Evolutionary conservation across 2,329 filamentous ascomycete species (phyloP), one percentile per base, ranked within the genome.

Genomic region (Colletotrichum noveboracense): DNA sequence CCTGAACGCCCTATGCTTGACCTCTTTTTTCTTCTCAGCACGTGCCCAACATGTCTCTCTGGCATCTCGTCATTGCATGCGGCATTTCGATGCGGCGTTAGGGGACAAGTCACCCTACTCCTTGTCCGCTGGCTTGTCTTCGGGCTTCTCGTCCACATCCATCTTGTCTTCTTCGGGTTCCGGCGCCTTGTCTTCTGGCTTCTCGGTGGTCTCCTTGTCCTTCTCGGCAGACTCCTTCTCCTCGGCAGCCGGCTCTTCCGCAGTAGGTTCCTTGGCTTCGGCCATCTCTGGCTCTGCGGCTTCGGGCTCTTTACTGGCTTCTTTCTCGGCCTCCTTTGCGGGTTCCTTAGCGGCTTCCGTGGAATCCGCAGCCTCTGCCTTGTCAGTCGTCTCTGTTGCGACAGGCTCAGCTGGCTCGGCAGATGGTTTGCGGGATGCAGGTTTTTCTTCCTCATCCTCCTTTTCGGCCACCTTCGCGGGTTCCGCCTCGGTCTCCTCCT

Each of bases 401-500:
- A 78, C 78, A n/a, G 73, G 70, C 55, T 83, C 79, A 21, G 73
- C 71, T 7, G 74, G 68, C 32, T 70, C 61, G 24, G 58, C 56
- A 32, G 67, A 68, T 13, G 65, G 65, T 55, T 70, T 74, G 48
- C 36, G 67, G 13, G 43, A 78, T 28, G 26, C 56, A 6, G 80
- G 69, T 75, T 80, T 79, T 55, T 81, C 79, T 43, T 77, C 77
- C 16, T 78, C 76, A 7, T 79, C 64, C 38, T 76, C 64, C 28
- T 76, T 76, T 48, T 76, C 77, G 7, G 84, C 80, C 30, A 81
- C 81, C 21, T 82, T 77, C 3, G 83, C 80, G 2, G 84, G 78
- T 28, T 80, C 81, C 4, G 80, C 78, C 64, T 87, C 84, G 6
- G 77, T 77, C 7, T 87, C 86, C 55, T 87, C 86, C 36, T 84